Conservation (phyloP, 208 protist species). For the Lotmaria passim region DNA sequence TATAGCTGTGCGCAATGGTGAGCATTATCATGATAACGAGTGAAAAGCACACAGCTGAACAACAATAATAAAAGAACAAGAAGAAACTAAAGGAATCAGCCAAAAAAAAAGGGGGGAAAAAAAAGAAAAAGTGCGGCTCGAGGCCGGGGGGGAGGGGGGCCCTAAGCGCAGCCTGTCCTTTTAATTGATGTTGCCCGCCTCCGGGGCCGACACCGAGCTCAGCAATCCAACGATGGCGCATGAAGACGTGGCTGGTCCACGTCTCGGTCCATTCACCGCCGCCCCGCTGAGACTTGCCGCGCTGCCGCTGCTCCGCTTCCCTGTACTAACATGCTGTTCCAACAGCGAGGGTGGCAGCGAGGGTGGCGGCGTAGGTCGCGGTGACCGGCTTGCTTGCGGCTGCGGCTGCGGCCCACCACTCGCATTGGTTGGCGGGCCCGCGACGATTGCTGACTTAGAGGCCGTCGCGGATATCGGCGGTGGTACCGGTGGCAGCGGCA, state of each 20-base stretch:
- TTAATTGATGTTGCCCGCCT: conserved; percentile 22
- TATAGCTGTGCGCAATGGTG: too few species aligned
- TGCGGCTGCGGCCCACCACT: too few species aligned
- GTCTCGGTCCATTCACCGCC: background rate
- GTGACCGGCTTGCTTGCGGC: too few species aligned
- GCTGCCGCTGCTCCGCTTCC: background rate
- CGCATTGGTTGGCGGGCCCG: conserved; percentile 4
- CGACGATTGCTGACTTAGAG: background rate
- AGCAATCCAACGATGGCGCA: conserved; percentile 21
- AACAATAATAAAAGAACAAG: conserved; percentile 12
- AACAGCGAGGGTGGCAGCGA: background rate
- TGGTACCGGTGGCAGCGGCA: background rate
- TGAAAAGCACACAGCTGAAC: background rate
- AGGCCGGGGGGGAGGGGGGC: too few species aligned
- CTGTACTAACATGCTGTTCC: background rate
- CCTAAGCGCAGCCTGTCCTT: too few species aligned
- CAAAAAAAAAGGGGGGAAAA: conserved; percentile 15
- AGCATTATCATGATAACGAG: background rate
- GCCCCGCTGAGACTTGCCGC: background rate
- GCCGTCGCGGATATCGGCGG: background rate
- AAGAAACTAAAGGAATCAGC: conserved; percentile 8
- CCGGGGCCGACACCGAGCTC: conserved; percentile 3
- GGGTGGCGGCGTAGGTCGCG: background rate
- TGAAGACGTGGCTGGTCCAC: conserved; percentile 6
- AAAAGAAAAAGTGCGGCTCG: background rate